Evolutionary conservation across 75 land plant genomes (phyloP).

Genomic region (Picea glauca): DNA sequence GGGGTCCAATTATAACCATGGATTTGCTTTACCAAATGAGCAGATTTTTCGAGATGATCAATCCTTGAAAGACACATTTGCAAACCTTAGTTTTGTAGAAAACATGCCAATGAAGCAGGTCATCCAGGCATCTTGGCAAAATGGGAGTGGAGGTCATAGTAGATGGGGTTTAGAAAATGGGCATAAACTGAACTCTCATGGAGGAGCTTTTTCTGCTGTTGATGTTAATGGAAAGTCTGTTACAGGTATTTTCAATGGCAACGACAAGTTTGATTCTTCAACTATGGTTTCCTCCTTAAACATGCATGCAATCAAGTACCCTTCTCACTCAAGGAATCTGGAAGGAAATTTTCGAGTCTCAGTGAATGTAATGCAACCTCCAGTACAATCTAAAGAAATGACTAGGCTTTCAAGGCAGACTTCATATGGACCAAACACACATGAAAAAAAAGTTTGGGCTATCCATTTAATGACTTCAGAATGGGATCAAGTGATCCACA

Average conservation of each 20-base stretch:
- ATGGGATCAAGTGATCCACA: no score
- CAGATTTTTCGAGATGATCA: constrained; percentile 4
- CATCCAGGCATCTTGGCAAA: not conserved
- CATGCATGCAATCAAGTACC: no score
- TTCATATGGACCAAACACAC: not conserved
- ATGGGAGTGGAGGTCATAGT: not conserved
- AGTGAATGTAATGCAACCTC: no score
- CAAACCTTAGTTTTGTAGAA: constrained; percentile 17
- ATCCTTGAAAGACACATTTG: constrained; percentile 28
- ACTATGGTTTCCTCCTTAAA: no score
- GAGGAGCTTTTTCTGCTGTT: not conserved
- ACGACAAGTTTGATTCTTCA: no score
- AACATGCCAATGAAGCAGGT: not conserved
- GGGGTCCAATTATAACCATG: no score
- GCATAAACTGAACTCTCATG: no score
- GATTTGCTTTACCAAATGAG: no score
- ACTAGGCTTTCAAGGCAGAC: not conserved
- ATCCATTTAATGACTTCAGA: not conserved
- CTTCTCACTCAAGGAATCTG: no score
- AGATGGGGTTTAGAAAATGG: no score
- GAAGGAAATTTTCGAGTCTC: no score
- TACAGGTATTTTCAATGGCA: not conserved
- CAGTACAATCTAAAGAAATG: no score
- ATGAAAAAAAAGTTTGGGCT: not conserved
- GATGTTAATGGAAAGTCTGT: not conserved